phyloP scores from a whole-genome alignment of 805 yeast species.

The Saccharomycopsis javanensis region DNA sequence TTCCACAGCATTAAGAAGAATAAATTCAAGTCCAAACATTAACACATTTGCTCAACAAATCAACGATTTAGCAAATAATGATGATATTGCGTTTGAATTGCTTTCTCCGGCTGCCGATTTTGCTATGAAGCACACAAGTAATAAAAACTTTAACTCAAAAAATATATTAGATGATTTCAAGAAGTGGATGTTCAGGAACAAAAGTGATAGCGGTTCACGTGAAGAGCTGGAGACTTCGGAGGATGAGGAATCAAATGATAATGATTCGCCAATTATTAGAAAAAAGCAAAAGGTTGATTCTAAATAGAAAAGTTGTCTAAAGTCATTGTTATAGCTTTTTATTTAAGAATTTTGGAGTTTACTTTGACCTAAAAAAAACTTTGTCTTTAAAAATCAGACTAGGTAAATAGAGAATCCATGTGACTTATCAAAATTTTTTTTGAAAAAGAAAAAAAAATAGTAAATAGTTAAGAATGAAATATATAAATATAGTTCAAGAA shows the following conservation, averaged over 20 bases:
- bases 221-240: slow-evolving; percentile 2
- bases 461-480: no score
- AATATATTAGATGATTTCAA: slow-evolving; percentile 26
- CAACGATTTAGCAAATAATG: slow-evolving; percentile 18
- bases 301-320: background rate
- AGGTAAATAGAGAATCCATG: no score
- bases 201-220: background rate
- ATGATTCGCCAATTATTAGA: slow-evolving; percentile 3
- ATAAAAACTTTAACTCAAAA: slow-evolving; percentile 30
- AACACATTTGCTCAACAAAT: slow-evolving; percentile 21
- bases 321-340: no score
- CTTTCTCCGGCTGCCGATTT: slow-evolving; percentile 57
- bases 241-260: slow-evolving; percentile 2
- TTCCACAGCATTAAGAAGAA: slow-evolving; percentile 23
- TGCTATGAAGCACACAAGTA: slow-evolving; percentile 55
- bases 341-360: background rate
- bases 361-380: background rate
- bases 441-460: no score
- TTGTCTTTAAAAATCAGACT: no score
- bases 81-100: slow-evolving; percentile 11
- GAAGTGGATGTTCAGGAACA: slow-evolving; percentile 28
- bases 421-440: no score
- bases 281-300: slow-evolving; percentile 8
- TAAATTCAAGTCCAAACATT: slow-evolving; percentile 15
- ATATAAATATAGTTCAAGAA: no score